phyloP scores from a whole-genome alignment of 176 grass and related monocot species.

The Oryza nivara region DNA sequence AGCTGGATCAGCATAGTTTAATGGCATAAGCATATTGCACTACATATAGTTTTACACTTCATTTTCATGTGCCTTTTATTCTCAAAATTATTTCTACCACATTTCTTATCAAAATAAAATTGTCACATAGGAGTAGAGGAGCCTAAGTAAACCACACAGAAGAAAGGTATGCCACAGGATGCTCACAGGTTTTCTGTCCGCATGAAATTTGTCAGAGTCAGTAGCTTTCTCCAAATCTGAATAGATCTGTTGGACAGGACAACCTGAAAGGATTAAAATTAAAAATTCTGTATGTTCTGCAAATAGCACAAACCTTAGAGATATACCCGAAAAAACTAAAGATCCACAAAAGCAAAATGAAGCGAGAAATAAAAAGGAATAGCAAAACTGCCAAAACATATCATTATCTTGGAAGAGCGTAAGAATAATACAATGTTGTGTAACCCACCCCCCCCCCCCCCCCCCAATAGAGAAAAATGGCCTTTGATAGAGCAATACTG shows the following conservation, averaged over 20 bases:
- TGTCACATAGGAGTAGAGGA: not conserved
- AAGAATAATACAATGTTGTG: not conserved
- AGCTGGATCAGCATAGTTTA: not conserved
- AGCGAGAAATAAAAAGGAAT: not conserved
- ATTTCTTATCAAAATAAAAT: conserved; percentile 23
- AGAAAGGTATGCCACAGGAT: conserved; percentile 14
- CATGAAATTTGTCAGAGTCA: conserved; percentile 13
- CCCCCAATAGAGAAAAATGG: not conserved
- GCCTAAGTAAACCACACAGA: conserved; percentile 1
- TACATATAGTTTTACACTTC: conserved; percentile 10
- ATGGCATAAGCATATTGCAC: conserved; percentile 15
- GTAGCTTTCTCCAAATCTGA: conserved; percentile 41
- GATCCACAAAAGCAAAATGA: not conserved
- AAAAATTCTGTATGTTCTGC: conserved; percentile 26
- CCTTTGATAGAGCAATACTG: conserved; percentile 3
- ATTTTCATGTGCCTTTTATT: conserved; percentile 4
- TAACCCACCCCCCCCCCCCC: not conserved
- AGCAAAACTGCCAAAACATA: not conserved
- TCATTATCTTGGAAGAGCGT: conserved; percentile 28
- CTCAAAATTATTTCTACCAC: not conserved
- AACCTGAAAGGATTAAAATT: conserved; percentile 28
- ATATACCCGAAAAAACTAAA: conserved; percentile 1
- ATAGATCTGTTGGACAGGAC: conserved; percentile 43
- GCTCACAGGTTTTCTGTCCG: conserved; percentile 57
- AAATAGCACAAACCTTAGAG: conserved; percentile 16